Base-by-base conservation (phyloP, 2,329 filamentous ascomycete species). In the Xylaria sp. region DNA sequence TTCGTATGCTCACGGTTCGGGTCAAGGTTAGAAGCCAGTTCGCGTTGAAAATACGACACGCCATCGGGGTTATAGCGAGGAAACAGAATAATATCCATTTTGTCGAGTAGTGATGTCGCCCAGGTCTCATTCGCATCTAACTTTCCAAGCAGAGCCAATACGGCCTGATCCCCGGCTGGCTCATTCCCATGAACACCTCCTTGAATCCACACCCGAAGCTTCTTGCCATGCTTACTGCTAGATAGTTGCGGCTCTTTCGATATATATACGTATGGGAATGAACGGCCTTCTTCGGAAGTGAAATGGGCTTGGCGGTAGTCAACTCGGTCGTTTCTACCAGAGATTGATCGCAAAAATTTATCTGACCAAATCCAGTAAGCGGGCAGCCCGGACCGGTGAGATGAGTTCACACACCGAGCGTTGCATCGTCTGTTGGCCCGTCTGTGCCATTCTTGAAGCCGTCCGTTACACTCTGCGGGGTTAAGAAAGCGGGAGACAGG, bases 1-100 rank as follows among this genome's bases (percentile, higher is more conserved):
- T 75, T 75, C 40, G 70, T 72, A 43, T 71, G 70, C 15, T 72
- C 70, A 2, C 70, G 67, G 41, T 72, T 72, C 3, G 70, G 70
- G 27, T 72, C 70, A 1, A 72, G 54, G 55, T 72, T 72, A 40
- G 67, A 70, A 4, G 70, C 67, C 1, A 72, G 56, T 11, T 62
- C 63, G 11, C 70, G 67, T 58, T 72, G 70, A 49, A 72, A 72
- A 59, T 72, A 71, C 3, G 64, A 66, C 11, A 67, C 70, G n/a
- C 70, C 70, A 54, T 72, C 70, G 9, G 69, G 66, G 23, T 71
- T 72, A 51, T 70, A 71, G 17, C 70, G 65, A 35, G 70, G 70
- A 47, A 71, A 61, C 6, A 71, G 59, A 23, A 69, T 43, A 21
- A 72, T 66, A 11, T 68, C 66, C 62, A 71, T 54, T 17, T 56